Base-by-base conservation (phyloP, 164 flowering plant species). In the Akebia trifoliata region DNA sequence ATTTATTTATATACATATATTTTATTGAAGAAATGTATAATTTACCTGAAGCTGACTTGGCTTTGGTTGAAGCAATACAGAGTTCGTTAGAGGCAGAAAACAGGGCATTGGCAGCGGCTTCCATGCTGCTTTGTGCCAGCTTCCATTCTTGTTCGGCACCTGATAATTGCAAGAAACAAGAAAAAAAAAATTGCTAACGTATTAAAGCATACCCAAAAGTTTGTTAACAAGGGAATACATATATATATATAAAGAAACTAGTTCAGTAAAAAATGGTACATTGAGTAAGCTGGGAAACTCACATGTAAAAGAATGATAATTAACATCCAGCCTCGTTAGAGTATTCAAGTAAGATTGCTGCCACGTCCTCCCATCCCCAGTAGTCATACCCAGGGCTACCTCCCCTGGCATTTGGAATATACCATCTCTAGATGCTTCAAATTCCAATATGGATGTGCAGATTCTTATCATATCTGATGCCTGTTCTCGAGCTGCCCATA, bases 361-460 rank as follows among this genome's bases (percentile, higher is more conserved):
- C 98, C 98, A 93, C 44, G 74, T 50, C 68, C 83, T 84, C 40
- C 74, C 77, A 69, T 84, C 98, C 24, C 71, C 66, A 67, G 78
- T 63, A 61, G 66, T 63, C 54, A 75, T 67, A 45, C 66, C 56
- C 10, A 81, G 48, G 59, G 76, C 65, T 29, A 60, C 31, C 44
- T 86, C 82, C 56, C 77, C 86, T 6, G 83, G 68, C 60, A 69
- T 57, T 60, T 39, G 69, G 28, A 79, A 76, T 29, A 70, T 50
- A 4, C 93, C 95, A 81, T 93, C 98, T 74, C 98, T 78, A 46
- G 98, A 93, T 62, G 82, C 87, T 82, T 93, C 98, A 80, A 93
- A 87, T 75, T 89, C 94, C 74, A 93, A 58, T 30, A 86, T 32
- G 8, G 95, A 82, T 50, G 84, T 67, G 67, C 92, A 89, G 62